Base-by-base conservation (phyloP, 805 yeast species). In the Suhomyces sp. region DNA sequence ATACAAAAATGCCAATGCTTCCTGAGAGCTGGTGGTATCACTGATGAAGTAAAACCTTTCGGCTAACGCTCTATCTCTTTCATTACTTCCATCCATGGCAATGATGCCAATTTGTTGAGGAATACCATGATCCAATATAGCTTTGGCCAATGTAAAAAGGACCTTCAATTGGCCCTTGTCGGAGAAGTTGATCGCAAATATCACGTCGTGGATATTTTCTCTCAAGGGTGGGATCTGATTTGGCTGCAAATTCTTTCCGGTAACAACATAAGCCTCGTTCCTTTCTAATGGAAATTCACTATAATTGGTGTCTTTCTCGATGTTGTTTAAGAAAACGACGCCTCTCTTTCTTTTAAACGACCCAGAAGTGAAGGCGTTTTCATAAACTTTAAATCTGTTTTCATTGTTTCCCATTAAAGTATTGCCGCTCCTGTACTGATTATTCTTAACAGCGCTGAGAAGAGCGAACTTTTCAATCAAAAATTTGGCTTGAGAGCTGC, bases 51-150 rank as follows among this genome's bases (percentile, higher is more conserved):
- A 74, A 51, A 73, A 70, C 47, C 51, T 56, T 44, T 69, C 59
- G 1, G 76, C 72, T 15, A 74, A 43, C 6, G 44, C 40, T 6
- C 60, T 56, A 50, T 72, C 77, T 20, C 56, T 47, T 9, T 60
- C 60, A 19, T 67, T 69, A 5, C 56, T 59, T 1, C 63, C 66
- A 7, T 67, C 61, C 2, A 87, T 52, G 0, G 98, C 96, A n/a
- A 93, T 72, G 2, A 93, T 55, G 6, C 97, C 99, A 48, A 93
- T 62, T 65, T 92, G 86, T 57, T 91, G 87, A 0, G 97, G 89
- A 15, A 87, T 76, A 1, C 83, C 82, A 43, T 81, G 78, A 10
- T 77, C 73, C n/a, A 83, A 60, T 2, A 83, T 71, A 2, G 80
- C 66, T 22, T 76, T 73, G 2, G 85, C 60, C 31, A 83, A 71